Base-by-base conservation (phyloP, 768 basidiomycete species). In the Suillus variegatus region DNA sequence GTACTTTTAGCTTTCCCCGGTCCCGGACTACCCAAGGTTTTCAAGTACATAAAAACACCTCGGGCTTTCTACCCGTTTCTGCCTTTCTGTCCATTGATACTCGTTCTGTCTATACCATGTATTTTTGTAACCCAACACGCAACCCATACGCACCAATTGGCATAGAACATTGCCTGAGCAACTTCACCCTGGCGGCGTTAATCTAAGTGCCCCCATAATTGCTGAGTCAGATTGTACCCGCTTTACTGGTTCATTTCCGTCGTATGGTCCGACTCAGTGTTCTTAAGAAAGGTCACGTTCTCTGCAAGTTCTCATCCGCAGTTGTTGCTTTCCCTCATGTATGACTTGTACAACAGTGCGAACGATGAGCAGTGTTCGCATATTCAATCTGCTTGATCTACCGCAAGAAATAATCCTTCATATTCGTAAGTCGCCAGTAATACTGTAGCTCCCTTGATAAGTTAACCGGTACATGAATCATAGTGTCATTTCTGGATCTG, bases 401-500 rank as follows among this genome's bases (percentile, higher is more conserved):
- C 87, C 88, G 22, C 78, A 82, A 32, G 90, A 91, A 74, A 77
- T 85, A 41, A 66, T 86, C 35, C 80, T 91, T 54, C 78, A 87
- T 68, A 88, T 91, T 38, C 77, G 88, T 88, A 68, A 65, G 84
- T 72, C 58, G n/a, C 52, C 18, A n/a, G 22, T 36, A 5, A 36
- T 22, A 16, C 12, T 12, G 4, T 14, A 1, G 13, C 14, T 12
- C 1, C 18, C 47, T 16, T 5, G 8, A 36, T 20, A 0, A 16
- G n/a, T 10, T 32, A 32, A n/a, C 44, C 28, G 25, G 25, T 6
- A 55, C 10, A 55, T 55, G 20, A 55, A 55, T 20, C 25, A 3
- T 64, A 91, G 90, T 90, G 54, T 86, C 88, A 0, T 92, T 85
- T 73, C 80, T 93, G 63, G 91, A 92, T 75, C 75, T 92, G 7